phyloP scores from a whole-genome alignment of 2,329 filamentous ascomycete species.

The Neofusicoccum sp. region DNA sequence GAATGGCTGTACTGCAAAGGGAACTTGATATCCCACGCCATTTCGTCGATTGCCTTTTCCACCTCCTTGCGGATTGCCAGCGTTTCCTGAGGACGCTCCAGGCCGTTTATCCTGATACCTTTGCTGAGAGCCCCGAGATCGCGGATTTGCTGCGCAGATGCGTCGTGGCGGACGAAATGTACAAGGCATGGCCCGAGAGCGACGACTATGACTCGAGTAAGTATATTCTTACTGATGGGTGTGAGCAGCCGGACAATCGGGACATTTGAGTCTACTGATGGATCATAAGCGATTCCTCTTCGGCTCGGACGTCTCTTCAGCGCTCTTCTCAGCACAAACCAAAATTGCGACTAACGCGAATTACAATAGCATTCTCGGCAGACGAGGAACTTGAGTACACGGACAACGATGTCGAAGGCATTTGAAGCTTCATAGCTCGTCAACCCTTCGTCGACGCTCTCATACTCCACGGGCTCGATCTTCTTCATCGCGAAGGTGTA shows the following conservation, averaged over 20 bases:
- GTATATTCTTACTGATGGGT: neutral
- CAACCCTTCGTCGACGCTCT: neutral
- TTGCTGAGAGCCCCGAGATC: neutral
- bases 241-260: neutral
- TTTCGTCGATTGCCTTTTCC: neutral
- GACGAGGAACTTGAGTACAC: slow-evolving; percentile 19
- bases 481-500: neutral
- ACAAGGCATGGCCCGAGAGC: slow-evolving; percentile 13
- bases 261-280: neutral
- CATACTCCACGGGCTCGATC: neutral
- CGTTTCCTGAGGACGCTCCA: slow-evolving; percentile 2
- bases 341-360: neutral
- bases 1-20: neutral
- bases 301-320: too few relatives aligned
- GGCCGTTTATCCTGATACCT: neutral
- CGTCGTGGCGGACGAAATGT: neutral
- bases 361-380: slow-evolving; percentile 17
- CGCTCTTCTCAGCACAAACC: neutral
- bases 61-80: slow-evolving; percentile 2
- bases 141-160: slow-evolving; percentile 1
- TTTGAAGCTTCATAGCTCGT: neutral
- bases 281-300: neutral
- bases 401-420: slow-evolving; percentile 17
- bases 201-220: slow-evolving; percentile 22
- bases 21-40: neutral